Conservation (phyloP, 1,284 basidiomycete species). For the Naganishia sp. region DNA sequence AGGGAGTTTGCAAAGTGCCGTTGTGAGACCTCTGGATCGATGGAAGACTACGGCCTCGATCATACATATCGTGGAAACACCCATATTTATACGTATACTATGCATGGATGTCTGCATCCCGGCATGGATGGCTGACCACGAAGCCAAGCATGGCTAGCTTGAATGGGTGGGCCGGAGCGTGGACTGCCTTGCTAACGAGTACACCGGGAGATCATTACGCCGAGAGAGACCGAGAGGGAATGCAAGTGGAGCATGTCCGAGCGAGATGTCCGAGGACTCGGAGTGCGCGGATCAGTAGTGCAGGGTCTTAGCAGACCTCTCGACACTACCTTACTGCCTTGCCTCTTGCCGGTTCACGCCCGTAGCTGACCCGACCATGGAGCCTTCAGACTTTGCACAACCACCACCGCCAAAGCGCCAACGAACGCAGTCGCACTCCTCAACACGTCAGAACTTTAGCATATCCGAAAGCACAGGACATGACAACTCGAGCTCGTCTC, state of each 20-base stretch:
- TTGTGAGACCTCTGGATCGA: background rate
- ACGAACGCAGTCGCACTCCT: conserved; percentile 15
- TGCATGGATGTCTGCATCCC: too few species aligned
- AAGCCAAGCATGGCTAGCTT: too few species aligned
- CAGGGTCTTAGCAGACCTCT: too few species aligned
- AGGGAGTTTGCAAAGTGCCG: background rate
- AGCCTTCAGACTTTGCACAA: conserved; percentile 6
- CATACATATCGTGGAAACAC: too few species aligned
- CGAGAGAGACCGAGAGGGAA: background rate
- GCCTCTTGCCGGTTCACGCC: too few species aligned
- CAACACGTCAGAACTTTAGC: background rate
- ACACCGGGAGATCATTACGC: background rate
- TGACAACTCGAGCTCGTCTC: background rate
- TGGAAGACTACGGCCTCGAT: too few species aligned
- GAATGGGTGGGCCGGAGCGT: too few species aligned
- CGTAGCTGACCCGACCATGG: background rate
- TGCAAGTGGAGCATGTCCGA: too few species aligned
- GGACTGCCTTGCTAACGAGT: background rate
- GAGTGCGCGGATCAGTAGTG: too few species aligned
- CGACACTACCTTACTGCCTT: too few species aligned
- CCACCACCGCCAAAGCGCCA: conserved; percentile 20
- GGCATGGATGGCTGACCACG: too few species aligned
- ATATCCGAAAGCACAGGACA: background rate
- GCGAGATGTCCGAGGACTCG: background rate
- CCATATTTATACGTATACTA: too few species aligned